Evolutionary conservation across 2,329 filamentous ascomycete species (phyloP), one percentile per base, ranked within the genome.

Genomic region (Sarocladium brachiariae): DNA sequence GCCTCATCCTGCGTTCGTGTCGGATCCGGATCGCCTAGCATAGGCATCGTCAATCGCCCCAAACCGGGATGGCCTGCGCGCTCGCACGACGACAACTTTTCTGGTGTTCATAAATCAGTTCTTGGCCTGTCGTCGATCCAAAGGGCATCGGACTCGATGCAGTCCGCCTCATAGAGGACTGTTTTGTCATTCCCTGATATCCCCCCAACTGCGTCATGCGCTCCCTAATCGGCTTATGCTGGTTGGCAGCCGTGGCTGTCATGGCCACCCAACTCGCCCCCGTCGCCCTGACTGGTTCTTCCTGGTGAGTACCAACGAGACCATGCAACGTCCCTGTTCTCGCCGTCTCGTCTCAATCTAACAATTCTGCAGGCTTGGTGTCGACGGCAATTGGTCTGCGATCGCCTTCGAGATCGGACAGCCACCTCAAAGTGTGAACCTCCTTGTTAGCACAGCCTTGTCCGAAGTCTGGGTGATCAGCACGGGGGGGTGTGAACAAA

Each of bases 381-480:
- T 78, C 56, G 84, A 88, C 61, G 85, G 85, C 9, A 75, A 75
- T 55, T 91, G 87, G 87, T 89, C 85, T 14, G 80, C 84, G 6
- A 80, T 88, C 56, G 73, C 71, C 11, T 71, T 90, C 43, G 53
- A 57, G 5, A 53, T 77, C 70, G 58, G 72, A 77, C 65, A 68
- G 18, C 57, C 64, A 9, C 59, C 58, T 6, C 61, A 69, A 50
- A 25, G 56, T 9, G 59, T 72, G 53, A 63, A 70, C 56, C 63
- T 73, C 27, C 60, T 73, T 11, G 73, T 84, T 49, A 88, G 83
- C 59, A 89, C 85, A 5, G 75, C 78, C 11, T 73, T 83, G 37
- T 87, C 86, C 31, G 84, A 89, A 64, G 81, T 84, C 38, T 89
- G 85, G 84, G 76, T 81, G 2, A 70, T 89, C 34, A 74, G 82